A percentile compares a stretch with the other conserved stretches of the same genome.
Conservation (phyloP, 2,329 filamentous ascomycete species). For the Pestalotiopsis sp. region DNA sequence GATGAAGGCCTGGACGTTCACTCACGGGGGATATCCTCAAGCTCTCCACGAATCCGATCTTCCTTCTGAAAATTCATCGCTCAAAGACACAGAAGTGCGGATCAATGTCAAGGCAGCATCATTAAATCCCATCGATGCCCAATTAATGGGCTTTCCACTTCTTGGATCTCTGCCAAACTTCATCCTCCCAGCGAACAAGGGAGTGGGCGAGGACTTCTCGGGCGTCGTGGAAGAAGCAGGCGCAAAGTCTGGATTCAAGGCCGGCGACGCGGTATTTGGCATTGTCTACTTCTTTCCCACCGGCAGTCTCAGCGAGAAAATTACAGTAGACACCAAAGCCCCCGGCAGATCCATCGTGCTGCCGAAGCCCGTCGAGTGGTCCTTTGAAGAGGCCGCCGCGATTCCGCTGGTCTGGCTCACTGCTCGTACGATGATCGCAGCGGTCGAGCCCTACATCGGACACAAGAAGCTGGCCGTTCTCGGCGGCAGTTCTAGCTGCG, state of each 20-base stretch:
- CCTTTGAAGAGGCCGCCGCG: background rate
- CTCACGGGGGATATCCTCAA: conserved; percentile 4
- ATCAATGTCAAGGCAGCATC: background rate
- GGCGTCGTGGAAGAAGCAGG: background rate
- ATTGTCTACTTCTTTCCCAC: background rate
- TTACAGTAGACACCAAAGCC: background rate
- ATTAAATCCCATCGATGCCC: background rate
- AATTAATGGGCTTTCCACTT: background rate
- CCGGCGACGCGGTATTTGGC: background rate
- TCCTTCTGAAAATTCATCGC: background rate
- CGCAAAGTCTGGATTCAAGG: background rate
- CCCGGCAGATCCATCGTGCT: background rate
- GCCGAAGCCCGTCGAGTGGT: background rate
- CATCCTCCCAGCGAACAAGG: background rate
- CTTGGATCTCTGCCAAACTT: background rate
- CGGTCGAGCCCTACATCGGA: background rate
- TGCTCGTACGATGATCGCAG: background rate
- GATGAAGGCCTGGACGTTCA: conserved; percentile 8
- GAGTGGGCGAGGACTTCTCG: conserved; percentile 2
- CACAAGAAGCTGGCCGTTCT: background rate
- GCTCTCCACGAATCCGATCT: conserved; percentile 1
- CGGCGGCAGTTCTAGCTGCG: background rate
- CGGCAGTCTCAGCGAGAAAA: background rate
- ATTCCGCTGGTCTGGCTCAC: background rate
- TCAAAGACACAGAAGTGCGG: conserved; percentile 2